Percentiles rank a stretch among this genome's conserved stretches.
Conservation (phyloP, 2,329 filamentous ascomycete species). For the Fusarium xylarioides region DNA sequence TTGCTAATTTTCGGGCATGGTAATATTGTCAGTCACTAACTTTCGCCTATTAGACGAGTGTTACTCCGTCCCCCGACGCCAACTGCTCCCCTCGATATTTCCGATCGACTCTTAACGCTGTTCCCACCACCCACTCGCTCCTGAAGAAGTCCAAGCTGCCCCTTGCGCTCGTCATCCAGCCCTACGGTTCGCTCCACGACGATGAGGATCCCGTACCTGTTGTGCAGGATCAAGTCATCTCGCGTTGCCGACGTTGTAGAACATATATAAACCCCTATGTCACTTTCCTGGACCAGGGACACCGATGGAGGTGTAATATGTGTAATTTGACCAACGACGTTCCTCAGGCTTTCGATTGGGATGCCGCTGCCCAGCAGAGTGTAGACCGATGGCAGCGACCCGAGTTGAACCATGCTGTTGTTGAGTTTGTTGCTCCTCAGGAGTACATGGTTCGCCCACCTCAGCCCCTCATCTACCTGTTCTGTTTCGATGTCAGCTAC, state of each 20-base stretch:
- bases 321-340: constrained; percentile 99
- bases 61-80: constrained; percentile 88
- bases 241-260: constrained; percentile 91
- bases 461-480: constrained; percentile 93
- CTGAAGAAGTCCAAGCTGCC: constrained; percentile 97
- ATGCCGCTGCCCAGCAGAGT: constrained; percentile 87
- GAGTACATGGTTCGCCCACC: constrained; percentile 99
- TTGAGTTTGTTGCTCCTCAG: constrained; percentile 96
- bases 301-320: constrained; percentile 99
- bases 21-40: constrained; percentile 49
- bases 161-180: constrained; percentile 95
- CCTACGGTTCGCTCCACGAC: constrained; percentile 92
- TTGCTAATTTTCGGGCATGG: constrained; percentile 35
- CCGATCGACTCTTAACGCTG: constrained; percentile 91
- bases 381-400: constrained; percentile 91
- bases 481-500: constrained; percentile 94
- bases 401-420: constrained; percentile 95
- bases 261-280: constrained; percentile 99
- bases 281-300: constrained; percentile 94
- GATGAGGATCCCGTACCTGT: constrained; percentile 90
- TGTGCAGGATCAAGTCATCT: constrained; percentile 96
- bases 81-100: constrained; percentile 96
- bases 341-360: constrained; percentile 99
- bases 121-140: constrained; percentile 90
- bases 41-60: constrained; percentile 71